These are phyloP conservation scores for Lanmaoa pseudosensibilis DNA, from an alignment of 768 basidiomycete genomes.

Conservation along the genomic window DNA sequence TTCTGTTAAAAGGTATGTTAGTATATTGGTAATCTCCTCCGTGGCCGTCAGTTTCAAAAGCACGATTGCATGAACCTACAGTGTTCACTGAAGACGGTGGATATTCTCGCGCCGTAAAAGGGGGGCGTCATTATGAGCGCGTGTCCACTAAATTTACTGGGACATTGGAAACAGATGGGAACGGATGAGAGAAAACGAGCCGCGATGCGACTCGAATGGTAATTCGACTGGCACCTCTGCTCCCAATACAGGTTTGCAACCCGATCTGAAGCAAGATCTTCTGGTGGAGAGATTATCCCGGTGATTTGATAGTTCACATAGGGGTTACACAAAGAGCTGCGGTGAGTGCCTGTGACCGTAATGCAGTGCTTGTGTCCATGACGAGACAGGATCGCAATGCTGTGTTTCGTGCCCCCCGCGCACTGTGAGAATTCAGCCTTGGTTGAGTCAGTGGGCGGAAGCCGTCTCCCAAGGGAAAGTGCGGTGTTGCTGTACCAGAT, in stretches of 20 bases:
- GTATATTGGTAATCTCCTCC: not conserved
- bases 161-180: slow-evolving; percentile 1
- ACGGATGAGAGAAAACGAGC: not conserved
- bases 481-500: not conserved
- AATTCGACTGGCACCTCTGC: not conserved
- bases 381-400: not conserved
- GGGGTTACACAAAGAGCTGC: not conserved
- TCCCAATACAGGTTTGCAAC: not conserved
- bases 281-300: slow-evolving; percentile 1
- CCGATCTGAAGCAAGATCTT: not conserved
- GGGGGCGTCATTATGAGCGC: not conserved
- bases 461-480: slow-evolving; percentile 7
- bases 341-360: slow-evolving; percentile 1
- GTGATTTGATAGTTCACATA: not conserved
- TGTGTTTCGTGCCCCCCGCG: slow-evolving; percentile 1
- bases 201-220: not conserved
- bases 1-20: not conserved
- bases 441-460: not conserved
- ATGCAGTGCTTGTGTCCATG: not conserved
- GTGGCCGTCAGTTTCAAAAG: not conserved
- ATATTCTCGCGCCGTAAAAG: not conserved
- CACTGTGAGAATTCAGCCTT: slow-evolving; percentile 6
- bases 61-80: not conserved
- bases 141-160: not conserved
- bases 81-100: not conserved